A percentile compares a stretch with the other conserved stretches of the same genome.
phyloP scores from a whole-genome alignment of 306 rosid genomes.

The Lathyrus tuberosus region DNA sequence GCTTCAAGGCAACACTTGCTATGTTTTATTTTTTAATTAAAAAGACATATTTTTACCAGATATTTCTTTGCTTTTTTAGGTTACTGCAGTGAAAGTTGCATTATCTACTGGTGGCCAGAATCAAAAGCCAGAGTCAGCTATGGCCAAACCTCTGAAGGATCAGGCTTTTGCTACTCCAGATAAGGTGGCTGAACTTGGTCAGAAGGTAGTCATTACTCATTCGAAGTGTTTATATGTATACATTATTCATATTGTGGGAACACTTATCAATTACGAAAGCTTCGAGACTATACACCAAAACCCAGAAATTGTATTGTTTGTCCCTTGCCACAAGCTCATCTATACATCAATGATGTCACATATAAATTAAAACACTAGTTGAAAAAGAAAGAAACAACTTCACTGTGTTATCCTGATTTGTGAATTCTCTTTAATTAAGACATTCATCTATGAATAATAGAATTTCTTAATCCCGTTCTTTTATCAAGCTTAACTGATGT shows the following conservation, averaged over 20 bases:
- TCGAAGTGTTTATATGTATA: neutral
- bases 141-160: conserved; percentile 83
- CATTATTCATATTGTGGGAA: conserved; percentile 3
- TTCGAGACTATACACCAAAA: neutral
- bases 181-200: conserved; percentile 90
- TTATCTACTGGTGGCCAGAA: conserved; percentile 72
- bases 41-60: conserved; percentile 9
- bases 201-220: conserved; percentile 63
- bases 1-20: conserved; percentile 25
- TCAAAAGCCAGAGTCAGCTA: conserved; percentile 68
- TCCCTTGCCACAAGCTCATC: conserved; percentile 11
- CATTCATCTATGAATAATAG: conserved; percentile 7
- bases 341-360: conserved; percentile 23
- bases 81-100: conserved; percentile 93
- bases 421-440: conserved; percentile 2
- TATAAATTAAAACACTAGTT: conserved; percentile 10
- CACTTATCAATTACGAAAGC: conserved; percentile 1
- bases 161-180: conserved; percentile 98
- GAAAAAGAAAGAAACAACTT: conserved; percentile 7
- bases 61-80: conserved; percentile 57
- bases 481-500: conserved; percentile 32
- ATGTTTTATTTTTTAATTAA: neutral
- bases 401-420: conserved; percentile 7
- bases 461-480: conserved; percentile 14
- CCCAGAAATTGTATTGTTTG: neutral